These are phyloP conservation scores for Monilinia vaccinii-corymbosi DNA, from an alignment of 2,329 filamentous ascomycete species.

Conservation along the genomic window DNA sequence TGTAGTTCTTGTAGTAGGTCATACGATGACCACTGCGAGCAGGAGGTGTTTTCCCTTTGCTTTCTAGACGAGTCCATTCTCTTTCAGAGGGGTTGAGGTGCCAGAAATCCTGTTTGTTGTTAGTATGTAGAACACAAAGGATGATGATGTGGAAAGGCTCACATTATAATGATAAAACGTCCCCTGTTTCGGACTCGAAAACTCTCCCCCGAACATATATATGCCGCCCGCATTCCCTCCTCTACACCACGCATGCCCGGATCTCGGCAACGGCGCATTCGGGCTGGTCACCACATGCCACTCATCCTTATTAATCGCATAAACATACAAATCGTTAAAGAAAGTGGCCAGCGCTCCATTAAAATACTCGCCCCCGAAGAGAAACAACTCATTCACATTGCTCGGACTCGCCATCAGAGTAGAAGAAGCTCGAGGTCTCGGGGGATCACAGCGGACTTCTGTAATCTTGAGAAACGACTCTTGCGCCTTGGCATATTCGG, in stretches of 20 bases:
- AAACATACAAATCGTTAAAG: constrained; percentile 58
- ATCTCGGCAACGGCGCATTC: constrained; percentile 82
- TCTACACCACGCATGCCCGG: constrained; percentile 89
- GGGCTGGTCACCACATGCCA: constrained; percentile 88
- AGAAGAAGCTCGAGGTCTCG: constrained; percentile 68
- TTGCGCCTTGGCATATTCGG: constrained; percentile 87
- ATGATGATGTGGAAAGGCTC: constrained; percentile 9
- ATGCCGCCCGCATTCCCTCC: constrained; percentile 74
- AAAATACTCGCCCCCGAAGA: constrained; percentile 94
- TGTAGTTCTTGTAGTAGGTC: constrained; percentile 96
- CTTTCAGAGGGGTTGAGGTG: constrained; percentile 70
- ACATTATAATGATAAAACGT: constrained; percentile 98
- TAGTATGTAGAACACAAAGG: not conserved
- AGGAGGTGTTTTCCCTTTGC: constrained; percentile 65
- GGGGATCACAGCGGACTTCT: constrained; percentile 65
- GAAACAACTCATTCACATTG: constrained; percentile 77
- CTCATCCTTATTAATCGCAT: constrained; percentile 74
- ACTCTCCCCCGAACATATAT: constrained; percentile 94
- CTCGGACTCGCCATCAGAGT: constrained; percentile 78
- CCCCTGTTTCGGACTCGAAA: constrained; percentile 91
- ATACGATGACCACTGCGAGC: constrained; percentile 89
- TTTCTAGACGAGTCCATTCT: constrained; percentile 88
- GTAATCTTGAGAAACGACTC: constrained; percentile 92
- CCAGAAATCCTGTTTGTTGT: constrained; percentile 55
- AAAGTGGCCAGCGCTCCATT: constrained; percentile 78